These are phyloP conservation scores for Coelastrella sp. DNA, from an alignment of 139 green algal genomes.

Conservation along the genomic window DNA sequence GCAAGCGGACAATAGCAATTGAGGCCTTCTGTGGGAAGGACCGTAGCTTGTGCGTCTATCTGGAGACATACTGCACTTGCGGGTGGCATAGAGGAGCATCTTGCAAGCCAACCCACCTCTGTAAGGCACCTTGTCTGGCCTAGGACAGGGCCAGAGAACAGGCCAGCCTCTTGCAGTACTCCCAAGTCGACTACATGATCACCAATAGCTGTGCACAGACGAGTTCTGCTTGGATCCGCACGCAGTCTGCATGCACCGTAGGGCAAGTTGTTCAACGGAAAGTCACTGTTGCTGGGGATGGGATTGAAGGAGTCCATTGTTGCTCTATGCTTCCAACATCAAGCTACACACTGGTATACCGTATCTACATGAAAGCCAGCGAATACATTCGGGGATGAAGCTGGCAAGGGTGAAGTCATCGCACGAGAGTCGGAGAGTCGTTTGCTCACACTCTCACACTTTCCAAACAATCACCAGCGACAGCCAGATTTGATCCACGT, in stretches of 20 bases:
- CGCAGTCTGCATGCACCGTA: conserved; percentile 80
- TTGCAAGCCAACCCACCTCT: conserved; percentile 8
- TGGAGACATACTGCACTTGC: no score
- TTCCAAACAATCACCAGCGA: no score
- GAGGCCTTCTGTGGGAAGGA: no score
- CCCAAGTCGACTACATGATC: conserved; percentile 82
- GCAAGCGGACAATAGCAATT: no score
- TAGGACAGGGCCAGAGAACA: conserved; percentile 61
- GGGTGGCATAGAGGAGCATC: not conserved
- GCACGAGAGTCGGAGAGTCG: no score
- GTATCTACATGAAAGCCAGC: no score
- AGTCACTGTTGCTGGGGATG: conserved; percentile 59
- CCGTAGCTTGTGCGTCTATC: no score
- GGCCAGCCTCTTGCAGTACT: conserved; percentile 60
- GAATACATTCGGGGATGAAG: no score
- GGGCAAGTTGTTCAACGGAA: conserved; percentile 87
- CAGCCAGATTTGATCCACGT: no score
- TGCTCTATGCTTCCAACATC: not conserved
- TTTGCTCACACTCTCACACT: no score
- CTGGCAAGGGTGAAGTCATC: no score
- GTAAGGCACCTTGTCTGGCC: conserved; percentile 25
- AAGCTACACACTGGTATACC: no score
- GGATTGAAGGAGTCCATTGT: conserved; percentile 39
- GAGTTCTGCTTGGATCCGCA: conserved; percentile 1
- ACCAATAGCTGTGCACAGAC: conserved; percentile 83